These are phyloP conservation scores for Psilocybe cubensis DNA, from an alignment of 768 basidiomycete species.

Conservation along the genomic window DNA sequence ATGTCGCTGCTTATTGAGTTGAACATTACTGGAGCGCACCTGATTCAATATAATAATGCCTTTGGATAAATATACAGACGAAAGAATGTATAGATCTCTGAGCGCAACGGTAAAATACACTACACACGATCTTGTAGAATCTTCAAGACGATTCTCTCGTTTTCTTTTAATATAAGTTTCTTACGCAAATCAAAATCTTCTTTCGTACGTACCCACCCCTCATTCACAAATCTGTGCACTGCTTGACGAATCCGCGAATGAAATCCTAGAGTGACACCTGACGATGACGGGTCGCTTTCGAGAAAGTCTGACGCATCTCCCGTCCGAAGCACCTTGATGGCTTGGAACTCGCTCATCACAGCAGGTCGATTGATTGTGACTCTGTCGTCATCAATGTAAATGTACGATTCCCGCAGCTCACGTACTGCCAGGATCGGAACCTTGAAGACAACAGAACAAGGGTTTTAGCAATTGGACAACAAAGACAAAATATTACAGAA, in stretches of 20 bases:
- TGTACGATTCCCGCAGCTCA: conserved; percentile 7
- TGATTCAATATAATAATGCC: too few relatives aligned
- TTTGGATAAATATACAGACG: too few relatives aligned
- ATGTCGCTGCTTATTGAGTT: too few relatives aligned
- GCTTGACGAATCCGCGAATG: conserved; percentile 2
- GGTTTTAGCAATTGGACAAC: neutral
- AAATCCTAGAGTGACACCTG: neutral
- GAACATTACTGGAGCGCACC: too few relatives aligned
- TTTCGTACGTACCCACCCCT: conserved; percentile 9
- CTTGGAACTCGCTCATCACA: conserved; percentile 14
- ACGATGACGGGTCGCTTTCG: neutral
- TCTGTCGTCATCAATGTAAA: conserved; percentile 13
- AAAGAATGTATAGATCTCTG: too few relatives aligned
- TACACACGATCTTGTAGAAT: conserved; percentile 7
- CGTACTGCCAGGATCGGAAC: conserved; percentile 10
- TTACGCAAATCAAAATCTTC: conserved; percentile 5
- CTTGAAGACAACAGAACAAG: neutral
- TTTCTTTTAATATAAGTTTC: conserved; percentile 2
- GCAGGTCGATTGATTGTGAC: conserved; percentile 13
- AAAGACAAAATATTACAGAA: neutral
- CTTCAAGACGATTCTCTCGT: conserved; percentile 11
- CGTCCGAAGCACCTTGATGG: conserved; percentile 10
- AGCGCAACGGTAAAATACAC: too few relatives aligned
- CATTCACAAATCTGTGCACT: conserved; percentile 7
- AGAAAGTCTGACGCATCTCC: conserved; percentile 5